phyloP scores from a whole-genome alignment of 176 grass and related monocot genomes.

The Juncus effusus region DNA sequence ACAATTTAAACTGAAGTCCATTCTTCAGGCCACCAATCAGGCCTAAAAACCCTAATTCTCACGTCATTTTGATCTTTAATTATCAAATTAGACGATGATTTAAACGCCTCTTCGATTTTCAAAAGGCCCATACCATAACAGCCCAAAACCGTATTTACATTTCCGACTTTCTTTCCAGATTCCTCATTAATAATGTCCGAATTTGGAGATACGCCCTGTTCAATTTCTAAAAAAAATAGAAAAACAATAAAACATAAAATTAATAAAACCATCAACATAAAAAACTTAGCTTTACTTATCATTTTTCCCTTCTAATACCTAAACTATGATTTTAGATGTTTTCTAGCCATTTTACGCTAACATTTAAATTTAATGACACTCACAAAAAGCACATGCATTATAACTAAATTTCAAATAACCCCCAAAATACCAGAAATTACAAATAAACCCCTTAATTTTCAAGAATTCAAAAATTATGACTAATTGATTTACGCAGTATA shows the following conservation, averaged over 20 bases:
- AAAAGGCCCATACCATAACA: slow-evolving; percentile 63
- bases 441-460: too few relatives aligned
- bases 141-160: slow-evolving; percentile 52
- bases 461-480: too few relatives aligned
- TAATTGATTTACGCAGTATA: too few relatives aligned
- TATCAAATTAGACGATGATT: slow-evolving; percentile 24
- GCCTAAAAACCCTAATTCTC: slow-evolving; percentile 49
- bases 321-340: too few relatives aligned
- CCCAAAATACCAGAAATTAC: too few relatives aligned
- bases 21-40: slow-evolving; percentile 87
- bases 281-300: too few relatives aligned
- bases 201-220: slow-evolving; percentile 40
- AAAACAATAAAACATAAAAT: neutral
- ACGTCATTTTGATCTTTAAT: slow-evolving; percentile 39
- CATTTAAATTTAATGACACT: too few relatives aligned
- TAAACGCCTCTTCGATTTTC: slow-evolving; percentile 52
- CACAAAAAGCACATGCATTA: too few relatives aligned
- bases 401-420: too few relatives aligned
- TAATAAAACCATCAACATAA: too few relatives aligned
- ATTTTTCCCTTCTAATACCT: too few relatives aligned
- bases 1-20: slow-evolving; percentile 40
- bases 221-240: slow-evolving; percentile 39
- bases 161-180: slow-evolving; percentile 68
- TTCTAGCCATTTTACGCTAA: too few relatives aligned
- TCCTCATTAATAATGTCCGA: slow-evolving; percentile 51